These are phyloP conservation scores for Ustilago hordei DNA, from an alignment of 1,284 basidiomycete species.

Conservation along the genomic window DNA sequence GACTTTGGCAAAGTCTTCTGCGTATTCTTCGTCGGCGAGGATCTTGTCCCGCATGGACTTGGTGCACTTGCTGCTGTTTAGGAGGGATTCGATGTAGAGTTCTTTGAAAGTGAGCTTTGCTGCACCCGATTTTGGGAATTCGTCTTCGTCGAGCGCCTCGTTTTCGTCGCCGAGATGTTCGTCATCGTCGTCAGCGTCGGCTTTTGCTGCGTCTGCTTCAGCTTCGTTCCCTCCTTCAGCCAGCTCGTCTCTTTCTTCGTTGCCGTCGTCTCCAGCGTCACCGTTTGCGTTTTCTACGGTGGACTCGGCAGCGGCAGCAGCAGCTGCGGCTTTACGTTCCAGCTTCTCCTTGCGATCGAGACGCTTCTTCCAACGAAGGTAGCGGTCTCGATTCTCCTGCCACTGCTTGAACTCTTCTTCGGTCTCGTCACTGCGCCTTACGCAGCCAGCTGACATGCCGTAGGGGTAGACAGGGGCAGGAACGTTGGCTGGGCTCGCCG, in stretches of 20 bases:
- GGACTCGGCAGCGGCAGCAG: conserved; percentile 21
- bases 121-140: conserved; percentile 56
- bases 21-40: conserved; percentile 81
- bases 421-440: conserved; percentile 60
- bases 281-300: conserved; percentile 17
- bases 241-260: conserved; percentile 52
- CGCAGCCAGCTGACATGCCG: conserved; percentile 59
- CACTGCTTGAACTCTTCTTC: conserved; percentile 52
- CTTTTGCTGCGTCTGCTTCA: conserved; percentile 9
- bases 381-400: conserved; percentile 37
- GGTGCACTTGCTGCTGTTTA: conserved; percentile 84
- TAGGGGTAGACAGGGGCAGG: conserved; percentile 62
- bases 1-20: conserved; percentile 81
- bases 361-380: conserved; percentile 42
- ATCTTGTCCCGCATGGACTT: conserved; percentile 88
- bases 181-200: conserved; percentile 25
- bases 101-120: conserved; percentile 77
- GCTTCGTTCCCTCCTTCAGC: conserved; percentile 37
- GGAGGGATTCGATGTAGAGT: conserved; percentile 83
- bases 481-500: conserved; percentile 18
- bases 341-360: conserved; percentile 38
- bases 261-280: conserved; percentile 17
- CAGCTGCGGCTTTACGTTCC: conserved; percentile 38
- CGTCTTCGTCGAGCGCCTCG: conserved; percentile 44
- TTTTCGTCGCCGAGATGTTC: conserved; percentile 41